Evolutionary conservation across 352 stramenopile species (phyloP).

Genomic region (Phytophthora meadii): DNA sequence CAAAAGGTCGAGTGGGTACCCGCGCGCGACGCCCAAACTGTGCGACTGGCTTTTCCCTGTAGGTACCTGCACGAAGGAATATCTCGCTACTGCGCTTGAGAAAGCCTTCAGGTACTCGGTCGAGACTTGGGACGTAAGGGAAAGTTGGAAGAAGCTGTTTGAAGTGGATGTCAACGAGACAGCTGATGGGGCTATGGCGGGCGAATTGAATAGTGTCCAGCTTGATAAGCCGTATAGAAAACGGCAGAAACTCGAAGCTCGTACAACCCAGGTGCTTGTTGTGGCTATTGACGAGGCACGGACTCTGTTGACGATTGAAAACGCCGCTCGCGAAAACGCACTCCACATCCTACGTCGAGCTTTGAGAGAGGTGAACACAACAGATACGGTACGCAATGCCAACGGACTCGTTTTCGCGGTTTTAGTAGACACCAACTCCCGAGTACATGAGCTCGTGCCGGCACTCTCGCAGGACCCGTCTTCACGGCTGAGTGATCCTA

Average conservation of each 20-base stretch:
- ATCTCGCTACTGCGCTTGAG: neutral
- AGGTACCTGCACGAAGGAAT: neutral
- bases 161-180: neutral
- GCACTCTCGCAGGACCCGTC: neutral
- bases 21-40: neutral
- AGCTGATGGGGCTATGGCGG: neutral
- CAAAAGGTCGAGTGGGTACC: neutral
- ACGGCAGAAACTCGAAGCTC: neutral
- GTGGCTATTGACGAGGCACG: conserved; percentile 3
- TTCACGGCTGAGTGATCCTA: neutral
- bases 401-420: neutral
- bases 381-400: neutral
- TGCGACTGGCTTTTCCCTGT: neutral
- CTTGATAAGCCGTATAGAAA: neutral
- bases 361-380: neutral
- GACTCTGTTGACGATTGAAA: neutral
- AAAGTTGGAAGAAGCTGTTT: neutral
- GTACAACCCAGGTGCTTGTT: neutral
- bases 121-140: neutral
- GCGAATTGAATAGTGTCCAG: neutral
- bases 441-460: neutral
- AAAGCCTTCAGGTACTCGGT: neutral
- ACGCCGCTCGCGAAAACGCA: neutral
- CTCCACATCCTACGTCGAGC: neutral
- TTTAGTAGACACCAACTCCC: conserved; percentile 2